A percentile compares a stretch with the other conserved stretches of the same genome.
Evolutionary conservation across 2,329 filamentous ascomycete genomes (phyloP).

Genomic region (Neurospora sp.): DNA sequence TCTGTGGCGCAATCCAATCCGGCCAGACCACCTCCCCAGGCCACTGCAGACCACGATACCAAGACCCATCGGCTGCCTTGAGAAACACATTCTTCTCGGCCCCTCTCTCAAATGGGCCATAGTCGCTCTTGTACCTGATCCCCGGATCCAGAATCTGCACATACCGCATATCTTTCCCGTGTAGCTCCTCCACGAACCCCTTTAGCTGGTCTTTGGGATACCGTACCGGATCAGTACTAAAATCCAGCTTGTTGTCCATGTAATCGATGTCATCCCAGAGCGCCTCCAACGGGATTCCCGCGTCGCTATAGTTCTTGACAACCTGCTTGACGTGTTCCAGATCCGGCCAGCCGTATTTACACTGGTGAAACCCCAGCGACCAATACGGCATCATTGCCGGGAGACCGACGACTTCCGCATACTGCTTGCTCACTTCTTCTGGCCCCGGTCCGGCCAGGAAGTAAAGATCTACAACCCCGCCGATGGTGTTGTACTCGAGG

Average conservation of each 20-base stretch:
- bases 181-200: constrained; percentile 56
- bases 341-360: constrained; percentile 54
- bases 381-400: constrained; percentile 56
- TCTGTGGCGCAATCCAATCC: constrained; percentile 63
- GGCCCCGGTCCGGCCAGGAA: constrained; percentile 48
- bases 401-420: constrained; percentile 44
- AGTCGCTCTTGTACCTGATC: constrained; percentile 34
- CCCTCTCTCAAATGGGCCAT: constrained; percentile 29
- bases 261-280: constrained; percentile 59
- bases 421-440: constrained; percentile 48
- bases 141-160: constrained; percentile 70
- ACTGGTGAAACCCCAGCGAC: constrained; percentile 53
- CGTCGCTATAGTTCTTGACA: constrained; percentile 55
- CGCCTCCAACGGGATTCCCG: constrained; percentile 56
- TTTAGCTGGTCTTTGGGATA: constrained; percentile 54
- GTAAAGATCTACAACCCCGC: constrained; percentile 65
- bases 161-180: constrained; percentile 56
- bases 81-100: constrained; percentile 33
- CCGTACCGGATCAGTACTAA: constrained; percentile 52
- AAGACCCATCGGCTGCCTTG: constrained; percentile 42
- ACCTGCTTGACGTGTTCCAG: constrained; percentile 55
- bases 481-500: constrained; percentile 69
- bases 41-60: constrained; percentile 61
- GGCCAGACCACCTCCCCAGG: constrained; percentile 62
- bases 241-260: constrained; percentile 45